Conservation (phyloP, 495 filamentous ascomycete genomes). For the Aspergillus egyptiacus region DNA sequence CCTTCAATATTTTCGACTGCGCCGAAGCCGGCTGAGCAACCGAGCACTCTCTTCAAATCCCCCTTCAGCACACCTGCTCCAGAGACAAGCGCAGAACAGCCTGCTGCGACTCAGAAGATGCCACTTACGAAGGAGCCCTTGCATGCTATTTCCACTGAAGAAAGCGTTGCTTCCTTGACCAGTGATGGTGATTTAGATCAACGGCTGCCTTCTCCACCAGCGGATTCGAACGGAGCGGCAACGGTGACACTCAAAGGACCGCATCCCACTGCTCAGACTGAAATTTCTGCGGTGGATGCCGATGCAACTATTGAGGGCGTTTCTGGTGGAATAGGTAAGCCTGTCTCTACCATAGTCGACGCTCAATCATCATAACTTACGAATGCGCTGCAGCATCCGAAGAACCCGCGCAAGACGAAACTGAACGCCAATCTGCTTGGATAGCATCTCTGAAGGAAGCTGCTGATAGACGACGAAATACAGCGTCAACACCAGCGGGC, state of each 20-base stretch:
- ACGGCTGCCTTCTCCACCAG: background rate
- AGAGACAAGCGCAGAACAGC: background rate
- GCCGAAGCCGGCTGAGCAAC: background rate
- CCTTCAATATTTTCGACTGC: background rate
- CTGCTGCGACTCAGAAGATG: background rate
- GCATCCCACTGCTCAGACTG: background rate
- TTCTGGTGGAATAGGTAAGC: background rate
- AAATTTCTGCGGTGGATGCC: background rate
- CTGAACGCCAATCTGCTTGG: conserved; percentile 20
- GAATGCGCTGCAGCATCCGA: background rate
- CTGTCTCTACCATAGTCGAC: background rate
- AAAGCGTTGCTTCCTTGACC: background rate
- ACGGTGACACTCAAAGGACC: background rate
- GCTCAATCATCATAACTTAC: background rate
- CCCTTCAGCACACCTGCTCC: background rate
- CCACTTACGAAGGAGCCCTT: background rate
- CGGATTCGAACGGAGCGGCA: background rate
- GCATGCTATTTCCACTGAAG: background rate
- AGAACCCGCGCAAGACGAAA: conserved; percentile 7
- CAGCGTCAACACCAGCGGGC: conserved; percentile 8
- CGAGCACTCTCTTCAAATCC: background rate
- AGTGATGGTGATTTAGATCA: background rate
- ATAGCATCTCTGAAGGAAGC: conserved; percentile 16
- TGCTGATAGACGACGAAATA: conserved; percentile 18
- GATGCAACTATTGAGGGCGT: background rate